Evolutionary conservation across 331 rosid species (phyloP), one percentile per base, ranked within the genome.

Genomic region (Malus hybrid): DNA sequence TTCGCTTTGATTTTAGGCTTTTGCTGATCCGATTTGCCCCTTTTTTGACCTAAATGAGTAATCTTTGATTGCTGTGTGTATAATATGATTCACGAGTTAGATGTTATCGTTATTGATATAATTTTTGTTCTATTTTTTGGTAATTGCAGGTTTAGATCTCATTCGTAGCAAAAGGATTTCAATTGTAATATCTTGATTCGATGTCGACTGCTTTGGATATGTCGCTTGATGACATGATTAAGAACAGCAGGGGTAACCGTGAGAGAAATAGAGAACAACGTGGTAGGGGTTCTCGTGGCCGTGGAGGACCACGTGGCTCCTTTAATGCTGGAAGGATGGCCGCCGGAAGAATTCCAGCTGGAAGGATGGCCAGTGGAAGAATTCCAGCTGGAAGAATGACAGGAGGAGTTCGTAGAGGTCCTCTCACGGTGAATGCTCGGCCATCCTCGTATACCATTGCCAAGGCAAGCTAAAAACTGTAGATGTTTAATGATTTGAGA

Each of bases 381-480:
- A 10, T 27, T 27, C 65, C 65, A 10, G 88, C 84, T 78, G 86
- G 93, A 60, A 72, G 76, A 72, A 72, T 72, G 75, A 27, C 84
- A 24, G 87, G 88, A 46, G 77, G 87, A 72, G 86, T 74, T 82
- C 97, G 90, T 32, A 88, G 97, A 80, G 96, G 85, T 69, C 97
- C 97, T 83, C 88, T 87, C 28, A 42, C 81, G 70, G 80, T 92
- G 73, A 89, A 82, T 83, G 61, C 93, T 59, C 90, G 91, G 63
- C 89, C 91, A 56, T 86, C 96, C n/a, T 79, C 97, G 34, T 83
- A 83, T 84, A 81, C 88, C 78, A 94, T 94, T 87, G 88, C 97
- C 80, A 94, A 94, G 99, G 99, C 99, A 94, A 94, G 99, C 99
- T 83, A 77, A 67, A 88, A 88, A 82, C 76, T 73, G 87, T 81